Base-by-base conservation (phyloP, 2,329 filamentous ascomycete genomes). In the Mycogone perniciosa region DNA sequence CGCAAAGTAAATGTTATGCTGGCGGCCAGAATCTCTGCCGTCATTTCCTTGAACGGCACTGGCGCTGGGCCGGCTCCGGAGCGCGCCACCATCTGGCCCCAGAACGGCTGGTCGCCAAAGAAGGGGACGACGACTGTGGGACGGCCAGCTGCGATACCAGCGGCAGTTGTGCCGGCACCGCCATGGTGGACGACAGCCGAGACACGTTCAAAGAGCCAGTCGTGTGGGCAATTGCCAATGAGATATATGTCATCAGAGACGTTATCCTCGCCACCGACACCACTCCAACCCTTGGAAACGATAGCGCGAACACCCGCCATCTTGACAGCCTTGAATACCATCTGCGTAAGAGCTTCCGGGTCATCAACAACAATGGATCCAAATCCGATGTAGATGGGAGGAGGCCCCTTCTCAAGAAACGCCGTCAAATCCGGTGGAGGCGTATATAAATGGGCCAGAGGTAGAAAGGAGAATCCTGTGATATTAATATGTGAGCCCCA, bases 111-210 rank as follows among this genome's bases (percentile, higher is more conserved):
- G 56, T 67, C 82, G 7, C 82, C 82, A 54, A 85, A 86, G 66
- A 85, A 86, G 0, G 82, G 82, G 0, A 85, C 79, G 26, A 86
- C 78, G 62, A 84, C 79, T 1, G 82, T 84, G 0, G 82, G 82
- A 40, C 73, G 76, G 1, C 75, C 82, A 45, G 73, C 76, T 48
- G 79, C 78, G 7, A 85, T 69, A 1, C 81, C 82, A 13, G 80
- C 81, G 2, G 82, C 82, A 1, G 81, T 84, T 0, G 82, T 85
- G 3, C 82, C 82, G 1, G 82, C 82, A 11, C 82, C 82, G 6
- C 82, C 82, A 53, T 85, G 82, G 56, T 85, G 81, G 0, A 85
- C 76, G 0, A 84, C 81, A 2, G 74, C 78, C 3, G 71, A 70
- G 2, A 84, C 80, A 10, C 70, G 71, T 3, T 78, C 74, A 53